phyloP scores from a whole-genome alignment of 371 early-diverging fungal genomes.

The Apophysomyces trapeziformis region DNA sequence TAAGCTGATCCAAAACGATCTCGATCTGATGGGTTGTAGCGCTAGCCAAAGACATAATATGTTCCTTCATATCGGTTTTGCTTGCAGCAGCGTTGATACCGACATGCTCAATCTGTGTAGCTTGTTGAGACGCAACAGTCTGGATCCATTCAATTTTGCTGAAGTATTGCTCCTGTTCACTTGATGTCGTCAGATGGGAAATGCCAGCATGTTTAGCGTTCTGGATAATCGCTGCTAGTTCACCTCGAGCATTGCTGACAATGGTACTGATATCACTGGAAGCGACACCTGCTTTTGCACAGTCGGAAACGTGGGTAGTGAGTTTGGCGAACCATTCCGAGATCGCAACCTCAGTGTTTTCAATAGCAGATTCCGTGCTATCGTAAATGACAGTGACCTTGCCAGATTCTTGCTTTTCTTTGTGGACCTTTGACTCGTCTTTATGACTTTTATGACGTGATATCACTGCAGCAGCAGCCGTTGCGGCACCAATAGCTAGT shows the following conservation, averaged over 20 bases:
- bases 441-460: constrained; percentile 17
- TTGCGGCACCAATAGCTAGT: constrained; percentile 25
- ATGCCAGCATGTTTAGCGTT: constrained; percentile 21
- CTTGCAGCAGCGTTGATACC: constrained; percentile 29
- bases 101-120: constrained; percentile 34
- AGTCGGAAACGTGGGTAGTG: constrained; percentile 1
- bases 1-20: constrained; percentile 31
- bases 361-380: constrained; percentile 12
- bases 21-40: constrained; percentile 35
- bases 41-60: constrained; percentile 28
- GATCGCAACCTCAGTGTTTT: constrained; percentile 2
- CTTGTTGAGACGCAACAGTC: constrained; percentile 29
- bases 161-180: constrained; percentile 24
- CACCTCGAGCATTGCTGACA: background rate
- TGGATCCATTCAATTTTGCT: constrained; percentile 31
- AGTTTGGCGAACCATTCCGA: constrained; percentile 25
- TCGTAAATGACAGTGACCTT: constrained; percentile 11
- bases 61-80: constrained; percentile 24
- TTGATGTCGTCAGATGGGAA: constrained; percentile 19
- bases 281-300: constrained; percentile 1
- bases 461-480: constrained; percentile 17
- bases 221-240: background rate
- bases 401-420: background rate
- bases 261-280: background rate
- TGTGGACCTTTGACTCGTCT: constrained; percentile 20